Conservation (phyloP, 179 eudicot genomes). For the Monotropa hypopitys region DNA sequence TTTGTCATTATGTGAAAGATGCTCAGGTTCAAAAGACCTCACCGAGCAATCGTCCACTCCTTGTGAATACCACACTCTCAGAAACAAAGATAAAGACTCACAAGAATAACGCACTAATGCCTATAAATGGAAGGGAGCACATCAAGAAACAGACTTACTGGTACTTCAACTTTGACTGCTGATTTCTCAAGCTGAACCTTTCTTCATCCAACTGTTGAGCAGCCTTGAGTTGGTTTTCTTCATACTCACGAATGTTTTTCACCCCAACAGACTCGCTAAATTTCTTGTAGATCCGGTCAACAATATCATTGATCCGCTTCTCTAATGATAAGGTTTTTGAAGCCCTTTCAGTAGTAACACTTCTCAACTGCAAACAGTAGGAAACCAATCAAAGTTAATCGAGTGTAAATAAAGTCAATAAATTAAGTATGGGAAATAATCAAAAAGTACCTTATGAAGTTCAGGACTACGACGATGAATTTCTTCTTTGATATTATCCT, state of each 20-base stretch:
- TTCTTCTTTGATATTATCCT: constrained; percentile 46
- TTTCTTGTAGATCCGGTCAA: constrained; percentile 65
- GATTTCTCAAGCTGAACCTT: constrained; percentile 65
- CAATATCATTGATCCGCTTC: constrained; percentile 70
- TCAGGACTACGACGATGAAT: constrained; percentile 61
- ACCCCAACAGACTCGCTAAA: constrained; percentile 87
- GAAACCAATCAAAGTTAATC: constrained; percentile 5
- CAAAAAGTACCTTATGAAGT: constrained; percentile 34
- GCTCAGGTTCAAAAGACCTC: neutral
- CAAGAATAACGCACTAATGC: neutral
- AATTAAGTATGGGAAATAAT: neutral
- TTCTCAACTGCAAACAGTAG: constrained; percentile 38
- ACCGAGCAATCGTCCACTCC: neutral
- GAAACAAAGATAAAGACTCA: neutral
- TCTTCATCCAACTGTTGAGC: constrained; percentile 68
- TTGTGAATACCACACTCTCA: neutral
- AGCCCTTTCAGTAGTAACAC: constrained; percentile 36
- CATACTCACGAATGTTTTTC: constrained; percentile 80
- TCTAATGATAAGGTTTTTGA: constrained; percentile 53
- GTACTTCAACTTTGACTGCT: constrained; percentile 84
- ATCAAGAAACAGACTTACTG: constrained; percentile 46
- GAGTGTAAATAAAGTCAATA: constrained; percentile 5
- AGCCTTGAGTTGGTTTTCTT: constrained; percentile 84
- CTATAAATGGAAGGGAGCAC: neutral
- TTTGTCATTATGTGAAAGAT: neutral